Evolutionary conservation across 1,284 basidiomycete species (phyloP).

Genomic region (Uromyces viciae-fabae): DNA sequence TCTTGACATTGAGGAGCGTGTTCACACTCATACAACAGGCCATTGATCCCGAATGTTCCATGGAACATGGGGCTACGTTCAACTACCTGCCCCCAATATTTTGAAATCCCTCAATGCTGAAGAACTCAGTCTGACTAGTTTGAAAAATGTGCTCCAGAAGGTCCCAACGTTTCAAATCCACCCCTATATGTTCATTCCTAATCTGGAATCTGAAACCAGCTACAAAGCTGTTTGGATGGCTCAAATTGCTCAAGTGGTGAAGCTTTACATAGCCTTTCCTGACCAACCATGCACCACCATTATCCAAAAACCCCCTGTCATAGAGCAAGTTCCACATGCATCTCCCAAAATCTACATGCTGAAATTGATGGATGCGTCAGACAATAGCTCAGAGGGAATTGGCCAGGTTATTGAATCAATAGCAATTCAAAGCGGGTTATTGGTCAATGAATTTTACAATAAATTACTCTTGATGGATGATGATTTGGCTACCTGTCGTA

Average conservation of each 20-base stretch:
- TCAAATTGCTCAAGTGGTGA: neutral
- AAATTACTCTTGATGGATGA: neutral
- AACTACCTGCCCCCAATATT: neutral
- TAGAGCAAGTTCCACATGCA: neutral
- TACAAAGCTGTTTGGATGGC: neutral
- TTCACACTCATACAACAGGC: neutral
- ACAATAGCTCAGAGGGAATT: neutral
- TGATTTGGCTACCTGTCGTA: neutral
- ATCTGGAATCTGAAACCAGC: neutral
- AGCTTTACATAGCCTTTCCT: neutral
- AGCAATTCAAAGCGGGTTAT: neutral
- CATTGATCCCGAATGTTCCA: neutral
- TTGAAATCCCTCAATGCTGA: neutral
- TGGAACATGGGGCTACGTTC: constrained; percentile 14
- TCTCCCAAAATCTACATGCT: constrained; percentile 3
- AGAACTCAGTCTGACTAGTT: neutral
- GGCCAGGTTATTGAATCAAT: neutral
- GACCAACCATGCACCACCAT: neutral
- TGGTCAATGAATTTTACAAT: neutral
- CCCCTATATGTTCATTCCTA: neutral
- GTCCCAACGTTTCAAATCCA: neutral
- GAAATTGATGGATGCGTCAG: constrained; percentile 1
- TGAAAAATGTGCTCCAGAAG: neutral
- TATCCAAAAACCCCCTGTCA: neutral
- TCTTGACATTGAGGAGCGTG: neutral